These are phyloP conservation scores for Arabidopsis arenosa DNA, from an alignment of 345 rosid species.

Conservation along the genomic window DNA sequence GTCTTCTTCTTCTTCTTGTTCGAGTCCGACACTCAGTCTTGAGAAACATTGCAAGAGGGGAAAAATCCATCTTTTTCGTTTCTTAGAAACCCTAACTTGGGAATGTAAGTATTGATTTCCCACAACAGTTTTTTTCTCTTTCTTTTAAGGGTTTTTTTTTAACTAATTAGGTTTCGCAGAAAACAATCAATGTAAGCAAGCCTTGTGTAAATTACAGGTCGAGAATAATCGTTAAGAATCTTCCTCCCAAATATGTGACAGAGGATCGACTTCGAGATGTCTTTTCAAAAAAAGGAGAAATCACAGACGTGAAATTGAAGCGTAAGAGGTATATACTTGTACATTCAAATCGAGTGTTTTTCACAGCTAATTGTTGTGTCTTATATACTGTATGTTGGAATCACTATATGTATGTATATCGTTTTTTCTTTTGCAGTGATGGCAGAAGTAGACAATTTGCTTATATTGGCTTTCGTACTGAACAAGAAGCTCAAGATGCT, in stretches of 20 bases:
- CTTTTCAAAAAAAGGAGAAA: slow-evolving; percentile 82
- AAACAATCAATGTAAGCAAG: neutral
- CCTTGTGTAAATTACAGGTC: slow-evolving; percentile 56
- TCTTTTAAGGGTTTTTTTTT: too few relatives aligned
- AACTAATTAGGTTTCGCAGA: neutral
- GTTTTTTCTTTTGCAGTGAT: slow-evolving; percentile 56
- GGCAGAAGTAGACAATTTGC: slow-evolving; percentile 93
- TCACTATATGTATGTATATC: too few relatives aligned
- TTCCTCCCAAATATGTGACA: slow-evolving; percentile 60
- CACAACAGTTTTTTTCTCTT: neutral
- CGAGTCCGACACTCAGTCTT: too few relatives aligned
- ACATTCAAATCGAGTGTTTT: too few relatives aligned
- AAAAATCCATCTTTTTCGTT: too few relatives aligned
- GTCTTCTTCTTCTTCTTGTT: too few relatives aligned
- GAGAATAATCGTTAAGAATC: slow-evolving; percentile 78
- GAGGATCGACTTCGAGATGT: slow-evolving; percentile 72
- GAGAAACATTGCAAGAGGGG: too few relatives aligned
- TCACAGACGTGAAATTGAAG: slow-evolving; percentile 76
- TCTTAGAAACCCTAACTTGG: neutral
- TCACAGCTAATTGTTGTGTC: too few relatives aligned
- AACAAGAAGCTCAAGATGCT: slow-evolving; percentile 79
- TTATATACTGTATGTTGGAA: too few relatives aligned
- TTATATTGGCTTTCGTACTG: slow-evolving; percentile 78
- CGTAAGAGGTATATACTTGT: slow-evolving; percentile 37
- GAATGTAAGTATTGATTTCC: slow-evolving; percentile 33